Base-by-base conservation (phyloP, 129 eudicot genomes). In the Deinandra increscens region DNA sequence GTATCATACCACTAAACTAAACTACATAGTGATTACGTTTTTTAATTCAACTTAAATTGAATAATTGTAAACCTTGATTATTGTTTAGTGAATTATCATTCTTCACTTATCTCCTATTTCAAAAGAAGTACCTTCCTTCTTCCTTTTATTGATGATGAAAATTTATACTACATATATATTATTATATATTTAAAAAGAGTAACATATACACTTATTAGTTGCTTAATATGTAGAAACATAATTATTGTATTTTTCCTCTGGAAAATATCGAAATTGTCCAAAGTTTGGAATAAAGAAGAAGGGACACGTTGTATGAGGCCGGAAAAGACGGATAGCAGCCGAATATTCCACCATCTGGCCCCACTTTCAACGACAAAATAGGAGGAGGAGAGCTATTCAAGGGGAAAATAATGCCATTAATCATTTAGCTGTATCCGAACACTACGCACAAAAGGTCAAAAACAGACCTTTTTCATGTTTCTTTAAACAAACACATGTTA, bases 291-390 rank as follows among this genome's bases (percentile, higher is more conserved):
- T 43, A 66, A 31, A 22, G 49, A 11, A 7, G 33, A 45, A 68
- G 51, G 55, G 76, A 67, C 79, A 75, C 81, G 84, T 75, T 13
- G 65, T 69, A 60, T 9, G 66, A 66, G 33, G 56, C 64, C 78
- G 78, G 33, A 42, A 70, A 73, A 59, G 69, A 71, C 75, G 81
- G 81, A 70, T 22, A 33, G 63, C 71, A 64, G 79, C 74, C 45
- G 82, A 79, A 83, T 76, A 83, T 79, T 83, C 84, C 64, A 60
- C 64, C 75, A 58, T 61, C 58, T 38, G 48, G 39, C 59, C 65
- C 56, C 75, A 65, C 75, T 37, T 37, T 29, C 59, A 66, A 64
- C 63, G 66, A 71, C 73, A 71, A 78, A 76, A 76, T 51, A 63
- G 42, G 76, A 60, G 75, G 70, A 76, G 44, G 22, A 68, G 75